Evolutionary conservation across 2,329 filamentous ascomycete species (phyloP).

Genomic region (Botryotinia narcissicola): DNA sequence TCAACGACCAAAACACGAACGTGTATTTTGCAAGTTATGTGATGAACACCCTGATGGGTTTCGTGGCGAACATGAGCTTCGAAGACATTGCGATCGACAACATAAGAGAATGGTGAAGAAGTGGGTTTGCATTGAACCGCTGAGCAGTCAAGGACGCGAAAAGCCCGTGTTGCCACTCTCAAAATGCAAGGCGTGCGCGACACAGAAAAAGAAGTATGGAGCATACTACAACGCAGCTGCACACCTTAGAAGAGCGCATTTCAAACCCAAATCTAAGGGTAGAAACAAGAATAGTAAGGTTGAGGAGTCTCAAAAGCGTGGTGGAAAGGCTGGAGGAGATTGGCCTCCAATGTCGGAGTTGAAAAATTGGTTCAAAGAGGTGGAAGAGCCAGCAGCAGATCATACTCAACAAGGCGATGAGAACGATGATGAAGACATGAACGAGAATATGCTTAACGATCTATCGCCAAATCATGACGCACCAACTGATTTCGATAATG

Average conservation of each 20-base stretch:
- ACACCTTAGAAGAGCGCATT: constrained; percentile 84
- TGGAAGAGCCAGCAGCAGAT: constrained; percentile 41
- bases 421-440: constrained; percentile 40
- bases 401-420: constrained; percentile 39
- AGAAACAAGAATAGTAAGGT: constrained; percentile 41
- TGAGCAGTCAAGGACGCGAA: constrained; percentile 46
- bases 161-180: constrained; percentile 60
- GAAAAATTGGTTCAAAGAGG: constrained; percentile 59
- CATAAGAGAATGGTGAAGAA: constrained; percentile 59
- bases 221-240: constrained; percentile 95
- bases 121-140: constrained; percentile 59
- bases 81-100: constrained; percentile 64
- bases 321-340: constrained; percentile 53
- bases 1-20: constrained; percentile 39
- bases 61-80: constrained; percentile 82
- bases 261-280: constrained; percentile 61
- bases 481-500: constrained; percentile 30
- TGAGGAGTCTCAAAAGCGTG: constrained; percentile 47
- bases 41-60: constrained; percentile 83
- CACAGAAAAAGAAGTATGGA: constrained; percentile 81
- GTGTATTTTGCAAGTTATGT: constrained; percentile 64
- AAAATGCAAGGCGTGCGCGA: constrained; percentile 67
- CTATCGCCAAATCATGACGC: constrained; percentile 23
- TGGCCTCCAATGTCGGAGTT: constrained; percentile 57
- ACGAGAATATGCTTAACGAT: constrained; percentile 35